Base-by-base conservation (phyloP, 1,139 yeast genomes). In the Pichia terricola region DNA sequence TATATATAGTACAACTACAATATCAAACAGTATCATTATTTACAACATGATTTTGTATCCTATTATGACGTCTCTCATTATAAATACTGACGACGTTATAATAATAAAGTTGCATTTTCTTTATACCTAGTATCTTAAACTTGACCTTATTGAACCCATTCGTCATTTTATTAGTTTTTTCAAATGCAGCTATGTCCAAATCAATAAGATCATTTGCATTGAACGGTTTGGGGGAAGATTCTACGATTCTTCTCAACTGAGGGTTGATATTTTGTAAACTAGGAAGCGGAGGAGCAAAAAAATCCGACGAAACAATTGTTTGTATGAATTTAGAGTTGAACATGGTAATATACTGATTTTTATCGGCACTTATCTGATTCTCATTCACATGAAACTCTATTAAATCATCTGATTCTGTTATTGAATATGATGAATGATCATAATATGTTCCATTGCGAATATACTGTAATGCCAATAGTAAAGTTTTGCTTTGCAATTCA, bases 91-190 rank as follows among this genome's bases (percentile, higher is more conserved):
- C 58, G 25, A 77, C 77, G 26, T 73, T 76, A 66, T 77, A 73
- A 57, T 76, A 67, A 54, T 68, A 70, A 42, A 79, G 54, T 51
- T 78, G 77, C 2, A 55, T 50, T 44, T 58, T 67, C 2, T 67
- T 52, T 37, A 79, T 67, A 1, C 83, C 82, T 79, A 79, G 73
- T 3, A 73, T 26, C 39, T 57, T 59, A 81, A 83, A 79, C 59
- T 74, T 72, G 0, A 72, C 22, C n/a, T 60, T 54, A 53, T 65
- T 65, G 45, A 63, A 58, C 43, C 71, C 53, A 11, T 57, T 55
- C 26, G 64, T 68, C 56, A 66, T 73, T 34, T 48, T 45, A 8
- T 62, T 57, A 2, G 79, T 67, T 4, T 60, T 50, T 37, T 60
- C 65, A 33, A 56, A 63, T 0, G 80, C 83, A 25, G 59, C 53